A percentile compares a stretch with the other conserved stretches of the same genome.
These are phyloP conservation scores for Tephrocybe rancida DNA, from an alignment of 768 basidiomycete genomes.

Conservation along the genomic window DNA sequence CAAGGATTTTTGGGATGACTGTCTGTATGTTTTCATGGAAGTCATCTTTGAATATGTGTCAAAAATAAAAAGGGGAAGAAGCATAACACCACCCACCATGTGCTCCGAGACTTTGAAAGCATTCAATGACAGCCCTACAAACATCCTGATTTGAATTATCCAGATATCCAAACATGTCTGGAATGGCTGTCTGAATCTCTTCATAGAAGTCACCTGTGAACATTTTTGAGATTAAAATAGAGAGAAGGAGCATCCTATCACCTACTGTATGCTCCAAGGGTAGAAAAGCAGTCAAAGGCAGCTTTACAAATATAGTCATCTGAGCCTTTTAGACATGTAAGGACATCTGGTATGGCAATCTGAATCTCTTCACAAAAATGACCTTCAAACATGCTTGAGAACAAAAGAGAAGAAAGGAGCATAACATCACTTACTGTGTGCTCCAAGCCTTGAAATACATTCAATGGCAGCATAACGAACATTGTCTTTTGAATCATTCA, in stretches of 20 bases:
- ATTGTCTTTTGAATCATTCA: not conserved
- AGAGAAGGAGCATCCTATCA: too few species aligned
- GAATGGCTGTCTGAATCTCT: not conserved
- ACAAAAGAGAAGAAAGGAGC: too few species aligned
- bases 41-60: not conserved
- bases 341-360: not conserved
- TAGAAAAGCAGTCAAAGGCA: not conserved
- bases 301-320: not conserved
- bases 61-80: not conserved
- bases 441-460: too few species aligned
- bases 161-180: not conserved
- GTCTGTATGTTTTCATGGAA: not conserved
- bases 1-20: not conserved
- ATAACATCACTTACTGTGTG: too few species aligned
- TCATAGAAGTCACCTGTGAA: not conserved
- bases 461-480: not conserved
- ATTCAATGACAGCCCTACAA: not conserved
- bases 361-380: not conserved
- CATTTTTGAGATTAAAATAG: not conserved
- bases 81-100: too few species aligned
- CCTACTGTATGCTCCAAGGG: too few species aligned
- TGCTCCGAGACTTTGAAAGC: too few species aligned
- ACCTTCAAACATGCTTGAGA: not conserved
- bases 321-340: not conserved
- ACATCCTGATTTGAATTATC: not conserved